Conservation (phyloP, 1,284 basidiomycete species). For the Ceratobasidium sp. region DNA sequence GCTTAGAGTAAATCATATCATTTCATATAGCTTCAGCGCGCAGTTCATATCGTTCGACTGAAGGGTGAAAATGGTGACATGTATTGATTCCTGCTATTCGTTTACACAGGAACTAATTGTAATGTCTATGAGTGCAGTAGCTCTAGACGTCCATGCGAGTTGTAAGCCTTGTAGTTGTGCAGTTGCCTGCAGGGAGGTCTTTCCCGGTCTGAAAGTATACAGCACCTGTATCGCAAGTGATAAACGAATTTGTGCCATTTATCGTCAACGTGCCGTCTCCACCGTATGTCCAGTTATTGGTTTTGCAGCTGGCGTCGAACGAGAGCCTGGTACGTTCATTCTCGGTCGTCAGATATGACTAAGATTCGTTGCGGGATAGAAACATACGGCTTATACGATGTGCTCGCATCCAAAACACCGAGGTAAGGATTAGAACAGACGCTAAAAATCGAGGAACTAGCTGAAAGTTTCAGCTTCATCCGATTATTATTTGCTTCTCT, state of each 20-base stretch:
- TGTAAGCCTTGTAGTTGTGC: conserved; percentile 12
- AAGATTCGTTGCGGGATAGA: no score
- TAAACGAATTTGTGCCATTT: not conserved
- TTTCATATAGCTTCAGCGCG: no score
- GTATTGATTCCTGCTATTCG: no score
- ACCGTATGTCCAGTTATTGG: not conserved
- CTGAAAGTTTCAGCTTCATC: no score
- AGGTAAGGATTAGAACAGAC: not conserved
- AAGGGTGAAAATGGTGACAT: no score
- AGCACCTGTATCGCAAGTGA: conserved; percentile 1
- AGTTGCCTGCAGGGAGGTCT: conserved; percentile 11
- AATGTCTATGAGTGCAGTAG: no score
- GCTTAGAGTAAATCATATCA: no score
- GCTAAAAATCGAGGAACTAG: conserved; percentile 10
- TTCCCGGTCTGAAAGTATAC: conserved; percentile 27
- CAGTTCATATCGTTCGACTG: no score
- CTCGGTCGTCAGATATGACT: no score
- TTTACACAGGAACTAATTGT: no score
- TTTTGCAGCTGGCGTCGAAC: not conserved
- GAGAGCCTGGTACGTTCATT: not conserved
- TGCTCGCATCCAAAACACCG: conserved; percentile 4
- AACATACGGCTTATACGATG: conserved; percentile 32
- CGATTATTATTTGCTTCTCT: no score
- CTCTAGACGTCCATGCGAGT: not conserved
- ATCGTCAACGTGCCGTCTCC: not conserved